These are phyloP conservation scores for Rhizopogon roseolus DNA, from an alignment of 768 basidiomycete genomes.

Conservation along the genomic window DNA sequence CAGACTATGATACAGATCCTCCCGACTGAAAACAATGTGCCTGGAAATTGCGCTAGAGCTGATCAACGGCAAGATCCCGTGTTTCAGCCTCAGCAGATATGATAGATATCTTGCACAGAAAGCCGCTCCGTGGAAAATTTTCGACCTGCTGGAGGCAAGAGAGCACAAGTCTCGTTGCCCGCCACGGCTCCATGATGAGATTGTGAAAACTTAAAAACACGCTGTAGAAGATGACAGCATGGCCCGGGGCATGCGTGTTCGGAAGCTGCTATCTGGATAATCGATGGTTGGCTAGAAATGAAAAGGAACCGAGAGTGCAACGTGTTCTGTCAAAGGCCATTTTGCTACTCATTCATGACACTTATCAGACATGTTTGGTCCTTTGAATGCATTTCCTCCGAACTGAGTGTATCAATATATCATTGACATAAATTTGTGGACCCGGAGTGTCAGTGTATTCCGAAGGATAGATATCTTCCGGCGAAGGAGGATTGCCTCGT, in stretches of 20 bases:
- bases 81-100: neutral
- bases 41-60: neutral
- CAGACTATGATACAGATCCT: neutral
- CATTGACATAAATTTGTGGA: neutral
- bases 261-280: neutral
- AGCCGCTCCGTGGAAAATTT: neutral
- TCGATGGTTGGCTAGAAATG: neutral
- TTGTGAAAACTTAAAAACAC: slow-evolving; percentile 1
- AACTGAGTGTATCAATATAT: neutral
- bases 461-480: neutral
- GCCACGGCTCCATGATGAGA: neutral
- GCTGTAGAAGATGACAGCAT: neutral
- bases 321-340: neutral
- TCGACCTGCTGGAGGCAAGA: no score
- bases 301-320: neutral
- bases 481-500: neutral
- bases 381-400: neutral
- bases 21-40: neutral
- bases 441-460: neutral
- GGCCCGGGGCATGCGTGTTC: neutral
- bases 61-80: neutral
- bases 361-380: neutral
- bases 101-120: neutral
- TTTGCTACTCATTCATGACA: neutral
- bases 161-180: no score